These are phyloP conservation scores for Pseudogymnoascus verrucosus DNA, from an alignment of 2,329 filamentous ascomycete species.

Conservation along the genomic window DNA sequence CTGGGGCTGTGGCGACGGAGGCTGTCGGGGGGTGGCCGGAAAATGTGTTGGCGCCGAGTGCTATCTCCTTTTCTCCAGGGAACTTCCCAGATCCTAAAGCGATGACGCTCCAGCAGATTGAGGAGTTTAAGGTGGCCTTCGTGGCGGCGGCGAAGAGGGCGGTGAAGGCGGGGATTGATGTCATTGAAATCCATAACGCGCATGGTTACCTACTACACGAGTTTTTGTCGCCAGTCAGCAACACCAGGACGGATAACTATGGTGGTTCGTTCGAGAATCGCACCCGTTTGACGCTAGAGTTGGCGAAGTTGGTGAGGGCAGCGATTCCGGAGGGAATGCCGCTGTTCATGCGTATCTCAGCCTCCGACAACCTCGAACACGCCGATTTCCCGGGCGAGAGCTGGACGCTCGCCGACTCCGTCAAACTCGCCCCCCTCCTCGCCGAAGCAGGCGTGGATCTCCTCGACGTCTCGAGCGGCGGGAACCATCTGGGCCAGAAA, in stretches of 20 bases:
- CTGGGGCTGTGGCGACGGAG: slow-evolving; percentile 42
- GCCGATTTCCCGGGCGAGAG: slow-evolving; percentile 45
- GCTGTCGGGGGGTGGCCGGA: slow-evolving; percentile 50
- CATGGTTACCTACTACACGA: slow-evolving; percentile 69
- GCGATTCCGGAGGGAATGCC: slow-evolving; percentile 61
- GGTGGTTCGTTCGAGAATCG: slow-evolving; percentile 67
- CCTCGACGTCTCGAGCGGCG: slow-evolving; percentile 64
- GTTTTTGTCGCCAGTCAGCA: slow-evolving; percentile 64
- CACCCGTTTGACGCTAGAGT: slow-evolving; percentile 57
- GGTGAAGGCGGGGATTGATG: slow-evolving; percentile 59
- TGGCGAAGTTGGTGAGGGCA: slow-evolving; percentile 53
- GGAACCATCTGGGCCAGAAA: slow-evolving; percentile 52
- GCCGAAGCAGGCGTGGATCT: slow-evolving; percentile 64
- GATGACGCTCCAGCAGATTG: slow-evolving; percentile 62
- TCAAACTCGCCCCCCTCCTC: slow-evolving; percentile 54
- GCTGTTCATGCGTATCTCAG: slow-evolving; percentile 64
- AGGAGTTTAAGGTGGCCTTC: slow-evolving; percentile 54
- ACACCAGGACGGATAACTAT: slow-evolving; percentile 60
- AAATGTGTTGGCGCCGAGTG: slow-evolving; percentile 44
- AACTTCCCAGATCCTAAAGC: slow-evolving; percentile 55
- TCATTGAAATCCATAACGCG: slow-evolving; percentile 72
- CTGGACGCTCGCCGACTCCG: slow-evolving; percentile 61
- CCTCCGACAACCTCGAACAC: slow-evolving; percentile 66
- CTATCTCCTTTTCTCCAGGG: slow-evolving; percentile 41
- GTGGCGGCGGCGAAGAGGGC: slow-evolving; percentile 50